Evolutionary conservation across 2,329 filamentous ascomycete genomes (phyloP).

Genomic region (Aureobasidium lini): DNA sequence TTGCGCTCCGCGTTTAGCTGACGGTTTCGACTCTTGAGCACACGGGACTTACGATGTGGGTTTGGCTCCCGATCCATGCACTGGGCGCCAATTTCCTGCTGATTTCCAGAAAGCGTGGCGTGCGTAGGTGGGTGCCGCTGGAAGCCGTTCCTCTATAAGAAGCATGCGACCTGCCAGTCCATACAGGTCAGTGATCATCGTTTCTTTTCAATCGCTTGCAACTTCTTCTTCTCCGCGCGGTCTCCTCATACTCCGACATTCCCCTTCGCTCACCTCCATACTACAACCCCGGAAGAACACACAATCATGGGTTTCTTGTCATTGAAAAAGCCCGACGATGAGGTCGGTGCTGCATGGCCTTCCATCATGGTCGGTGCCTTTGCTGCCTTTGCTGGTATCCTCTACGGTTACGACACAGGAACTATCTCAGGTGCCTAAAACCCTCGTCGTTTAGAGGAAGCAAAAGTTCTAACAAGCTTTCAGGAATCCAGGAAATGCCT

Average conservation of each 20-base stretch:
- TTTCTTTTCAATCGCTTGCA: not conserved
- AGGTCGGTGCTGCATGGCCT: conserved; percentile 34
- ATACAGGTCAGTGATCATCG: not conserved
- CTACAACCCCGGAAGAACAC: not conserved
- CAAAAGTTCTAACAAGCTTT: not conserved
- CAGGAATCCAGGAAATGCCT: conserved; percentile 15
- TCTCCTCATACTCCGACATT: not conserved
- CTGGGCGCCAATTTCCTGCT: conserved; percentile 9
- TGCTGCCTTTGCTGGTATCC: conserved; percentile 29
- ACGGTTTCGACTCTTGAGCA: not conserved
- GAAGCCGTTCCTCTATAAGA: not conserved
- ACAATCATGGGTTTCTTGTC: conserved; percentile 29
- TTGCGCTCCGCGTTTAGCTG: not conserved
- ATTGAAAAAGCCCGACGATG: conserved; percentile 36
- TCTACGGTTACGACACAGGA: conserved; percentile 16
- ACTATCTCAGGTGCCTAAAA: not conserved
- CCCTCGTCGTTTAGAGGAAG: too few relatives aligned
- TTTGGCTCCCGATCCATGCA: conserved; percentile 7
- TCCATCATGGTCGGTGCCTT: conserved; percentile 35
- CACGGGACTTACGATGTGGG: not conserved
- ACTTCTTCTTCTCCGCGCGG: not conserved
- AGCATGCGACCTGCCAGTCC: not conserved
- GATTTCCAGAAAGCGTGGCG: not conserved
- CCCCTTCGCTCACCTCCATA: too few relatives aligned
- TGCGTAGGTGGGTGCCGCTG: conserved; percentile 1